Evolutionary conservation across 495 filamentous ascomycete genomes (phyloP), one percentile per base, ranked within the genome.

Genomic region (Aspergillus nidulans): DNA sequence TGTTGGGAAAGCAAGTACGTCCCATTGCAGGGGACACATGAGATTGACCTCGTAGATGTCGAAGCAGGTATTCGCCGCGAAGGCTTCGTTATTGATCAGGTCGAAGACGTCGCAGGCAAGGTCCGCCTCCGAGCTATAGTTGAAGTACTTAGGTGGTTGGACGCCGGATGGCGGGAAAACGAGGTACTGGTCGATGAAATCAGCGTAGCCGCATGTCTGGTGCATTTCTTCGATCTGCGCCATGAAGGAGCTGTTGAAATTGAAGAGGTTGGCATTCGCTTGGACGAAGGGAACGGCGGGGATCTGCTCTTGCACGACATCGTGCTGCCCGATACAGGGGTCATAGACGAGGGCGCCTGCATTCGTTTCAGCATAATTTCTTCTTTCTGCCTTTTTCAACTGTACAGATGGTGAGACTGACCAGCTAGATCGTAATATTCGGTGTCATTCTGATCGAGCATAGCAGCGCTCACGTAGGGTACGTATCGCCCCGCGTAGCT

Each of bases 31-130:
- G 28, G 76, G 69, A 50, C 75, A 71, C 54, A 72, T 77, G 30
- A 69, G 67, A 55, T 67, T 73, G 59, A 83, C 73, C 44, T 79
- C 71, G 65, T 85, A 85, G 20, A 83, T 63, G 57, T 85, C 77
- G 68, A 82, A 86, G 67, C 83, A 86, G 0, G 83, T 82, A 65
- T 86, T 85, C 24, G 72, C 60, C 4, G 64, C 62, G 23, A 76
- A 60, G 13, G 71, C 76, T 45, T 77, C 81, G 15, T 70, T 54
- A 56, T 73, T 69, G 28, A 77, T 73, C 38, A 76, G 59, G 57
- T 72, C 74, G 53, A 76, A 84, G 42, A 85, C 54, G 50, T 80
- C 76, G 55, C 84, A 87, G 30, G 71, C 44, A n/a, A 54, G 58
- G n/a, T 67, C 46, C 8, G 30, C 30, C 9, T 34, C 30, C 4